Percentiles rank a stretch among this genome's conserved stretches.
Evolutionary conservation across 768 basidiomycete species (phyloP).

Genomic region (Calocybe gangraenosa): DNA sequence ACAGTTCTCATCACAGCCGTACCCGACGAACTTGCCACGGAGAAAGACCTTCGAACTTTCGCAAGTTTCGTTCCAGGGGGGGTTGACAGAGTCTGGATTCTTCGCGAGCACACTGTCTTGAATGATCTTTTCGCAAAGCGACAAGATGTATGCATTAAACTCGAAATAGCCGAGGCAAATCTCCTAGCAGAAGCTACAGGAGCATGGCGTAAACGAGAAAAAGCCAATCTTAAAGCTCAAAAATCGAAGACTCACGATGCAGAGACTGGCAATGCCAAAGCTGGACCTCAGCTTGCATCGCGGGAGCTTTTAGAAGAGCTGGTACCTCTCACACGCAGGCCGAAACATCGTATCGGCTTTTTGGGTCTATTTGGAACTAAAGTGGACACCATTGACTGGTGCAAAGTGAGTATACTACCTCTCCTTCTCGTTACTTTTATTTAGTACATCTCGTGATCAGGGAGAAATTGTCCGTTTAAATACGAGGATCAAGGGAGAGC

Average conservation of each 20-base stretch:
- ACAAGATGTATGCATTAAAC: constrained; percentile 42
- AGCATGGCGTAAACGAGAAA: constrained; percentile 36
- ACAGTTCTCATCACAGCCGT: constrained; percentile 67
- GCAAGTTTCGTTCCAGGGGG: constrained; percentile 68
- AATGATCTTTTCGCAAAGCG: constrained; percentile 41
- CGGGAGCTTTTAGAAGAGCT: constrained; percentile 44
- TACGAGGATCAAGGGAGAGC: constrained; percentile 32
- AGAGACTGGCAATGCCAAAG: constrained; percentile 18
- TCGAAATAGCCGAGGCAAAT: constrained; percentile 52
- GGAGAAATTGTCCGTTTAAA: constrained; percentile 48
- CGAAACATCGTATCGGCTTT: constrained; percentile 46
- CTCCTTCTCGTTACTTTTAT: neutral
- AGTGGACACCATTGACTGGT: constrained; percentile 67
- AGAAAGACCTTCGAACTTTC: constrained; percentile 44
- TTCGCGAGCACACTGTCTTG: constrained; percentile 44
- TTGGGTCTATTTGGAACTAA: constrained; percentile 52
- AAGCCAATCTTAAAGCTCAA: constrained; percentile 28
- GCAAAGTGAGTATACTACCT: constrained; percentile 32
- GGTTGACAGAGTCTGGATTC: constrained; percentile 64
- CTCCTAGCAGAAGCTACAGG: constrained; percentile 31
- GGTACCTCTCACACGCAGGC: constrained; percentile 45
- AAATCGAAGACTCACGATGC: constrained; percentile 24
- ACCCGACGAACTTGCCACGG: constrained; percentile 48
- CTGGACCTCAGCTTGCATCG: constrained; percentile 21
- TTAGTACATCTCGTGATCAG: constrained; percentile 18